Base-by-base conservation (phyloP, 305 asterid species). In the Ajuga reptans region DNA sequence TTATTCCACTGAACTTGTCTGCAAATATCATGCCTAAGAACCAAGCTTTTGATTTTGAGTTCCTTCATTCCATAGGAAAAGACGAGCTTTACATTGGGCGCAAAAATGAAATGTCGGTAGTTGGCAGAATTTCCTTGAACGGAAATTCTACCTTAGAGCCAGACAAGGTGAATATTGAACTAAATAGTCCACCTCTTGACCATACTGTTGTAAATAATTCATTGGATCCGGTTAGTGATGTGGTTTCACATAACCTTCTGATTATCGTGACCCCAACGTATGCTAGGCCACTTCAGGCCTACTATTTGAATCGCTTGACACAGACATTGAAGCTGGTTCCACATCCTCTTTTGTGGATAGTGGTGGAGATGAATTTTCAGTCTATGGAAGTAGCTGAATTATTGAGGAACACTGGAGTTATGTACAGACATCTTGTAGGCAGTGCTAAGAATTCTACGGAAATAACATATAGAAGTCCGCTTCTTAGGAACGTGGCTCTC, bases 341-440 rank as follows among this genome's bases (percentile, higher is more conserved):
- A 5, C 83, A 81, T 55, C 97, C 97, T 52, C 72, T 83, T 58
- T 49, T 91, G 79, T 91, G 96, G 97, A 82, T 91, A 39, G 87
- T 88, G 9, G 92, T 87, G 79, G 97, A 91, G 85, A 83, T 87
- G 91, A 72, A 74, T 37, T 68, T 82, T 53, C 91, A 85, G 61
- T 85, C 97, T 7, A 62, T 52, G 57, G 81, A 84, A 80, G 81
- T 84, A 62, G 89, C 96, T 61, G 86, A 85, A 41, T 47, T 84
- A 5, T 75, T 91, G 84, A 91, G 95, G 80, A 84, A 80, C 53
- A 75, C 86, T 1, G 96, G 96, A 4, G 75, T 88, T 11, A 78
- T 81, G 86, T 87, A 84, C 78, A 77, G 96, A 65, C 97, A 91
- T 84, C 79, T 88, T 5, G 84, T 84, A 4, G 82, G 89, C 82